Evolutionary conservation across 768 basidiomycete genomes (phyloP).

Genomic region (Psilocybe subaeruginosa): DNA sequence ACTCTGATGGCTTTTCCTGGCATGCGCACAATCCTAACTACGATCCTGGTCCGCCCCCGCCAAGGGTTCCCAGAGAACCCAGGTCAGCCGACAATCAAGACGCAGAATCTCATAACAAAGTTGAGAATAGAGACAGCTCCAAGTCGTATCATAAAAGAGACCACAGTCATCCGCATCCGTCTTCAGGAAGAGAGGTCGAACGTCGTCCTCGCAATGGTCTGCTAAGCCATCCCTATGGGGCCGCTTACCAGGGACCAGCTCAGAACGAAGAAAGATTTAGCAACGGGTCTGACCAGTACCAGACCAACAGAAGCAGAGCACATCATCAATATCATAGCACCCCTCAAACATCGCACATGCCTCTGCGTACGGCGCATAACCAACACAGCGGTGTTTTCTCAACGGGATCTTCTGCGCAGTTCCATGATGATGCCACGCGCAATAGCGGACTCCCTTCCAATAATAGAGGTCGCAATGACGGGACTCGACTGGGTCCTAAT

Average conservation of each 20-base stretch:
- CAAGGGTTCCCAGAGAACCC: slow-evolving; percentile 28
- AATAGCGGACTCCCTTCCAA: not conserved
- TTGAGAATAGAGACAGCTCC: not conserved
- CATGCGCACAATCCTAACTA: slow-evolving; percentile 63
- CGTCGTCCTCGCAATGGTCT: not conserved
- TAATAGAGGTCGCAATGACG: not conserved
- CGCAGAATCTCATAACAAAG: slow-evolving; percentile 1
- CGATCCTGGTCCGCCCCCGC: slow-evolving; percentile 70
- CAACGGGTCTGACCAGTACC: not conserved
- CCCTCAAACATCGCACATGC: not conserved
- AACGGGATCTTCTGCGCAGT: slow-evolving; percentile 5
- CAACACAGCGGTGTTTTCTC: not conserved
- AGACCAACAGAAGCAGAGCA: not conserved
- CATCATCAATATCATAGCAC: not conserved
- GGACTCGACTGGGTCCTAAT: not conserved
- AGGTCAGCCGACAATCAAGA: slow-evolving; percentile 3
- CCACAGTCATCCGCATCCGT: not conserved
- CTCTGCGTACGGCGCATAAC: not conserved
- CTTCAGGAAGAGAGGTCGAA: not conserved
- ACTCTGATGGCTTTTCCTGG: slow-evolving; percentile 53
- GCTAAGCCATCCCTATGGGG: not conserved
- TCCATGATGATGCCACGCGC: not conserved
- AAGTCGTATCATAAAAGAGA: not conserved
- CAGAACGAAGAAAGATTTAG: not conserved
- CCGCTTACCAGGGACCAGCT: not conserved